Evolutionary conservation across 1,284 basidiomycete species (phyloP).

Genomic region (Sphagnurus paluster): DNA sequence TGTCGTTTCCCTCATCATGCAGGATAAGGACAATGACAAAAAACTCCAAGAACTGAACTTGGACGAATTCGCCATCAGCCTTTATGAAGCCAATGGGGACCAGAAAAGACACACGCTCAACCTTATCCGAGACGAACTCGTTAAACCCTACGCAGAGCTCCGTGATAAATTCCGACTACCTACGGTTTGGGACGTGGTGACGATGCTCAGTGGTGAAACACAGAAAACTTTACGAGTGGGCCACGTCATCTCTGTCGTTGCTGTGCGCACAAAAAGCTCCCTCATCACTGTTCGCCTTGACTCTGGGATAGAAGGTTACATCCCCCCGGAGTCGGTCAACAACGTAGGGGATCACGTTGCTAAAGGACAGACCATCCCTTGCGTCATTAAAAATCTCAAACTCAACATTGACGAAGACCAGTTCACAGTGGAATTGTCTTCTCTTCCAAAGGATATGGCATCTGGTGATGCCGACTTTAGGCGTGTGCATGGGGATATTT

Average conservation of each 20-base stretch:
- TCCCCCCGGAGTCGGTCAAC: constrained; percentile 68
- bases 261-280: constrained; percentile 58
- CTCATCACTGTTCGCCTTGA: constrained; percentile 76
- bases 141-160: constrained; percentile 82
- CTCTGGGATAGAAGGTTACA: constrained; percentile 88
- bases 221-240: constrained; percentile 76
- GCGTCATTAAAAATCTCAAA: constrained; percentile 76
- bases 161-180: constrained; percentile 73
- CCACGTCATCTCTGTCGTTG: constrained; percentile 82
- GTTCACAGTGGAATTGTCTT: constrained; percentile 79
- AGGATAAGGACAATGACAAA: constrained; percentile 74
- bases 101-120: constrained; percentile 88
- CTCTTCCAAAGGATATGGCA: constrained; percentile 69
- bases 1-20: constrained; percentile 84
- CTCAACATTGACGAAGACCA: constrained; percentile 62
- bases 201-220: constrained; percentile 96
- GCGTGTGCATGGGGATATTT: constrained; percentile 59
- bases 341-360: constrained; percentile 52
- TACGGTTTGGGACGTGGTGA: constrained; percentile 80
- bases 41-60: constrained; percentile 93
- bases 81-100: constrained; percentile 81
- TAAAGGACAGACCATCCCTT: constrained; percentile 81
- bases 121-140: constrained; percentile 88
- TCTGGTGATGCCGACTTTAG: constrained; percentile 68
- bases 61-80: constrained; percentile 95